Evolutionary conservation across 345 rosid genomes (phyloP).

Genomic region (Excoecaria cochinchinensis): DNA sequence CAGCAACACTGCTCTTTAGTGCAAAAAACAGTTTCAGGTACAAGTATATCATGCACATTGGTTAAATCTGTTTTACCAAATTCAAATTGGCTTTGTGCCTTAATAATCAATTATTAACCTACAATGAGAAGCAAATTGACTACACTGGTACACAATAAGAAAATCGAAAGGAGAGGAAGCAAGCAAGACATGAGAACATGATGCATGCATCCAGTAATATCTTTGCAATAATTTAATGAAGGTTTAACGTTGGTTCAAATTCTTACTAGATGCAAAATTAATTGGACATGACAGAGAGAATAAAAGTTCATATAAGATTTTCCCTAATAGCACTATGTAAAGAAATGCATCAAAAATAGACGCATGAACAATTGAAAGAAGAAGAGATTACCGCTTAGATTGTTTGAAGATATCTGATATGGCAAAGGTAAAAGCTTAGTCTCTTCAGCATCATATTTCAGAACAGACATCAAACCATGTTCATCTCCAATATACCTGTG

Average conservation of each 20-base stretch:
- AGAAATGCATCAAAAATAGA: neutral
- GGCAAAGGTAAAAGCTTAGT: constrained; percentile 53
- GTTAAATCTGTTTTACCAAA: neutral
- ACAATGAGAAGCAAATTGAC: neutral
- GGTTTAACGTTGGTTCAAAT: neutral
- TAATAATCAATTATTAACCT: neutral
- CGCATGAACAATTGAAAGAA: neutral
- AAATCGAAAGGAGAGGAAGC: neutral
- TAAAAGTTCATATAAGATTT: neutral
- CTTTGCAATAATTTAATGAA: neutral
- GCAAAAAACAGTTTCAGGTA: neutral
- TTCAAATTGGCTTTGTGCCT: neutral
- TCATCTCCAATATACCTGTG: constrained; percentile 85
- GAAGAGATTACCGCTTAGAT: constrained; percentile 56
- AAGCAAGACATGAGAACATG: constrained; percentile 8
- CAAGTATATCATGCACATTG: neutral
- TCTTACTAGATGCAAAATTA: neutral
- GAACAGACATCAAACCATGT: constrained; percentile 61
- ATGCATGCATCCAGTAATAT: neutral
- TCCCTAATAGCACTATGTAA: neutral
- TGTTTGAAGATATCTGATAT: constrained; percentile 60
- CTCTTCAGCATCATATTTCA: constrained; percentile 57
- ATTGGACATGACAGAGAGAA: neutral
- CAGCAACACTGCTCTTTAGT: neutral
- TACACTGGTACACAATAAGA: neutral